A percentile compares a stretch with the other conserved stretches of the same genome.
These are phyloP conservation scores for Onygenales sp. DNA, from an alignment of 2,329 filamentous ascomycete species.

Conservation along the genomic window DNA sequence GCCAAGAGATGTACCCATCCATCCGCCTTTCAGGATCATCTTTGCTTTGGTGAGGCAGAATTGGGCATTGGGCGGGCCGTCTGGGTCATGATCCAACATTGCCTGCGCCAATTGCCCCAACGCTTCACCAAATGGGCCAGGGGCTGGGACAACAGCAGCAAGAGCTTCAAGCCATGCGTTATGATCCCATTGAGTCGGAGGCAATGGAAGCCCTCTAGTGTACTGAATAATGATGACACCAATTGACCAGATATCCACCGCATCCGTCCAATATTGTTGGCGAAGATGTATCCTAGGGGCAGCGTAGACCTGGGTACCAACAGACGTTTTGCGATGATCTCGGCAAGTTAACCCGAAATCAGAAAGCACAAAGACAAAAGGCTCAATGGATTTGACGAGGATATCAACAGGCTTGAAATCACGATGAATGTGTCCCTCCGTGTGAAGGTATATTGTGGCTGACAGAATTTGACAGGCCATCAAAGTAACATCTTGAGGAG, in stretches of 20 bases:
- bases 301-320: conserved; percentile 1
- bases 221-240: conserved; percentile 1
- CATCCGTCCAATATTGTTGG: background rate
- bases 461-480: background rate
- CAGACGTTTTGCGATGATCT: background rate
- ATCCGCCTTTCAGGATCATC: background rate
- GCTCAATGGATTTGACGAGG: conserved; percentile 1
- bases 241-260: conserved; percentile 7
- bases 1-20: background rate
- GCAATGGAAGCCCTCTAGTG: background rate
- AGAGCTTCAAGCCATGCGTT: background rate
- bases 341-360: conserved; percentile 6
- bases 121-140: background rate
- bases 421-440: conserved; percentile 2
- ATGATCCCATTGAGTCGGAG: background rate
- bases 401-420: conserved; percentile 8
- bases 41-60: background rate
- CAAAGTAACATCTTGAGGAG: background rate
- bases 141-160: background rate
- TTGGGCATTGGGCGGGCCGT: background rate
- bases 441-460: conserved; percentile 2
- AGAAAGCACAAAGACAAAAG: conserved; percentile 1
- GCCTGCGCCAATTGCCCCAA: background rate
- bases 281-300: conserved; percentile 1
- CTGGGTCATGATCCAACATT: background rate